Base-by-base conservation (phyloP, 352 stramenopile species). In the Phytophthora kernoviae region DNA sequence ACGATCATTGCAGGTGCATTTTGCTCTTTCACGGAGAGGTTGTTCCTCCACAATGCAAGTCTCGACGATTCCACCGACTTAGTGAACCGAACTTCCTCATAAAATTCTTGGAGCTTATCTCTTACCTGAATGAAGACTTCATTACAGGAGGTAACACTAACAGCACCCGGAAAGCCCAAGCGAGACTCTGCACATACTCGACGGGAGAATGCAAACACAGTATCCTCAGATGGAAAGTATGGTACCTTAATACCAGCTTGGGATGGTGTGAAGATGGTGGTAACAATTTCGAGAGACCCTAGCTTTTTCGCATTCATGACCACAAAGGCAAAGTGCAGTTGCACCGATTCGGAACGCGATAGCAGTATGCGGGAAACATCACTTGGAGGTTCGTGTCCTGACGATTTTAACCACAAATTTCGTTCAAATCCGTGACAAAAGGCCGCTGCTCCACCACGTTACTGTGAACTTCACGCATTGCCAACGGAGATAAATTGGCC, bases 381-480 rank as follows among this genome's bases (percentile, higher is more conserved):
- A 8, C 12, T 43, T 6, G 12, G 8, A 15, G 43, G 17, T 1
- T 15, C 24, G 40, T 18, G 36, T 6, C 4, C 5, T 37, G 27
- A 24, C n/a, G 27, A 11, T 37, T 62, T 49, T 2, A 48, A 18
- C 77, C 77, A 87, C 18, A 54, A 51, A 4, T 45, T 24, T 4
- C 36, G 45, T 20, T 71, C 50, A 12, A 80, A 83, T 14, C 63
- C 61, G 10, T 56, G 26, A 39, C 79, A 88, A n/a, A 78, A 54
- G 1, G 18, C 1, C 55, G 45, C 5, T 61, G 20, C 1, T 5
- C 6, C 0, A 55, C 15, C 1, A 73, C 10, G 41, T 85, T 85
- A 0, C 10, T 34, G 51, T 87, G 72, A 14, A 87, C 70, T 3
- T 63, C 46, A 20, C 62, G 65, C 14, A 90, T 70, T 9, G 48